Evolutionary conservation across 2,329 filamentous ascomycete species (phyloP).

Genomic region (Talaromyces pinophilus): DNA sequence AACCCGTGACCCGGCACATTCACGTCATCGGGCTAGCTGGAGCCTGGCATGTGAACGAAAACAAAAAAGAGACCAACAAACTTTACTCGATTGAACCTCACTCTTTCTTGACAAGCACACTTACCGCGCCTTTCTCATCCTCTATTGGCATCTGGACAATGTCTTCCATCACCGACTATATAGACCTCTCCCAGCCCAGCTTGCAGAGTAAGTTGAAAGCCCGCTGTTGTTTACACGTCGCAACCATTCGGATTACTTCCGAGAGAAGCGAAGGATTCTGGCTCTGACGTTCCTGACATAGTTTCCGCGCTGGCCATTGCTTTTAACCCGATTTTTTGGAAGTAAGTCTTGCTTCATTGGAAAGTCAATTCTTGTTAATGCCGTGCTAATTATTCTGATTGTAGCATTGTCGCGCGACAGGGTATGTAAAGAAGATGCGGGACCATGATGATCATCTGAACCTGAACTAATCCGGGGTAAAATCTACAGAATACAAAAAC

Average conservation of each 20-base stretch:
- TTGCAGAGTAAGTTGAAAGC: conserved; percentile 59
- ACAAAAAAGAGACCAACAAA: conserved; percentile 8
- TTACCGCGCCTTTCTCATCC: not conserved
- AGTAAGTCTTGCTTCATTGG: conserved; percentile 62
- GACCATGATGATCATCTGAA: not conserved
- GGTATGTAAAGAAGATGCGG: conserved; percentile 51
- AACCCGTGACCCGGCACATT: conserved; percentile 15
- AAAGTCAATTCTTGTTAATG: not conserved
- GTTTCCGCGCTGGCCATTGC: conserved; percentile 79
- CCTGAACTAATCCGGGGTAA: conserved; percentile 20
- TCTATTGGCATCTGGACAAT: conserved; percentile 28
- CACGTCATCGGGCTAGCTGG: conserved; percentile 10
- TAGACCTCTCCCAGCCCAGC: conserved; percentile 68
- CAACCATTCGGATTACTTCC: conserved; percentile 17
- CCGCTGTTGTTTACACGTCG: conserved; percentile 5
- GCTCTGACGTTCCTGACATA: conserved; percentile 40
- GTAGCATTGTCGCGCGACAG: conserved; percentile 78
- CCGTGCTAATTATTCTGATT: conserved; percentile 2
- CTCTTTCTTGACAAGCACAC: not conserved
- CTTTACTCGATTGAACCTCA: not conserved
- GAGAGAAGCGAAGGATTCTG: conserved; percentile 10
- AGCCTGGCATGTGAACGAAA: conserved; percentile 3
- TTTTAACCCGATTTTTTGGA: conserved; percentile 99
- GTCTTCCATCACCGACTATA: conserved; percentile 41
- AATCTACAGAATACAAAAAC: conserved; percentile 76